Percentiles rank a stretch among this genome's conserved stretches.
These are phyloP conservation scores for Saccharum spontaneum DNA, from an alignment of 176 grass and related monocot genomes.

Conservation along the genomic window DNA sequence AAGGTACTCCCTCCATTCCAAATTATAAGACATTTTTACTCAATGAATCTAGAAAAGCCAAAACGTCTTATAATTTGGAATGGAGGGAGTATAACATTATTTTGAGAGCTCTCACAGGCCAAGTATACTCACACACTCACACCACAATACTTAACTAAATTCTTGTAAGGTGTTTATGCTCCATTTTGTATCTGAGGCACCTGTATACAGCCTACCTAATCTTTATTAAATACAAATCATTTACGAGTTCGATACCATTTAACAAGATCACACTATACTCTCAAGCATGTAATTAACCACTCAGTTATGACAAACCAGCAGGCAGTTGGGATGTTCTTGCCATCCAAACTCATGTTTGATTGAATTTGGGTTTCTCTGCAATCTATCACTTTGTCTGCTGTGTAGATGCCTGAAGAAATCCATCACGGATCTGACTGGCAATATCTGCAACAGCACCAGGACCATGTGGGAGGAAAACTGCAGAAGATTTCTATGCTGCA, in stretches of 20 bases:
- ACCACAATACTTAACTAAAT: constrained; percentile 1
- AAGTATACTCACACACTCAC: constrained; percentile 18
- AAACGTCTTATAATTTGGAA: not conserved
- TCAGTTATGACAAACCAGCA: constrained; percentile 1
- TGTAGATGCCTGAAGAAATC: constrained; percentile 41
- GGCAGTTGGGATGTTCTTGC: not conserved
- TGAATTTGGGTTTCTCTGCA: not conserved
- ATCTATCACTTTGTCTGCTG: not conserved
- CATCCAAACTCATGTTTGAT: constrained; percentile 1
- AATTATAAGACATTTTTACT: too few relatives aligned
- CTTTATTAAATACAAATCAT: constrained; percentile 7
- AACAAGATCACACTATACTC: not conserved
- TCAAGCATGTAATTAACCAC: constrained; percentile 15
- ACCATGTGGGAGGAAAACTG: constrained; percentile 49
- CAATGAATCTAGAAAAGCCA: too few relatives aligned
- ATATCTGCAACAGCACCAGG: constrained; percentile 53
- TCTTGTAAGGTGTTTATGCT: not conserved
- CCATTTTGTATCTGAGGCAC: not conserved
- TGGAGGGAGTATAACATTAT: not conserved
- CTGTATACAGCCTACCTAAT: not conserved
- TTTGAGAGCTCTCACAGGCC: not conserved
- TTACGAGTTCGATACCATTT: constrained; percentile 18
- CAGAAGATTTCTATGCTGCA: constrained; percentile 43
- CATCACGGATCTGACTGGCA: constrained; percentile 38
- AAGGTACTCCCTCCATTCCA: not conserved